Evolutionary conservation across 768 basidiomycete species (phyloP), one percentile per base, ranked within the genome.

Genomic region (Bullera alba): DNA sequence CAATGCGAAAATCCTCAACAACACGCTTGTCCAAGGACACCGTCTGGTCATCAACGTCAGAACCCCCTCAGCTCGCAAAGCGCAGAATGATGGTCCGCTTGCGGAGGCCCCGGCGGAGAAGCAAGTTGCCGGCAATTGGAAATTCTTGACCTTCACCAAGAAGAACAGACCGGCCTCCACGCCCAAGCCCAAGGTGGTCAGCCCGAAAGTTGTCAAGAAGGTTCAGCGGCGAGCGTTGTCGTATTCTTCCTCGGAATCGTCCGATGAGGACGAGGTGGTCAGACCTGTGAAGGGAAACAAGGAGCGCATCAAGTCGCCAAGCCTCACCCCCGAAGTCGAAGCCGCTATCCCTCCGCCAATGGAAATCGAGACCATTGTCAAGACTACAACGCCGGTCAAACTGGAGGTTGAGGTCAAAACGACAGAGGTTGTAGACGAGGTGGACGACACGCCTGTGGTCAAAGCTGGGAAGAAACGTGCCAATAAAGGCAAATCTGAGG

Each of bases 1-100:
- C 5, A 77, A 83, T 2, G 86, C 87, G 0, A 77, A 78, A 7
- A 82, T 87, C 2, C 78, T 91, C 26, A 63, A 75, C 36, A 51
- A 54, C 1, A 60, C 56, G 5, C 46, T 48, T 6, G 35, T 73
- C 22, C 57, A 56, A 38, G 67, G 68, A 14, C 58, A 65, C 25
- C 51, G 55, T 5, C 54, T 72, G 48, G 42, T 50, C 14, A 50
- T 67, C 35, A 53, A 39, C n/a, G 57, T 53, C 50, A 66, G 57
- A 32, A 63, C 65, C 10, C 60, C 59, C 16, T 5, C 78, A 77
- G 48, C 68, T 73, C 48, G 42, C 21, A 53, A 51, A 35, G 28
- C 25, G 38, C 26, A 22, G 8, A 56, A 50, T 17, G 54, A 38
- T 8, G 53, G 34, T 0, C 35, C 28, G 1, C 19, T 26, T 1